Percentiles rank a stretch among this genome's conserved stretches.
phyloP scores from a whole-genome alignment of 208 protist species.

The Trichomonas tenax region DNA sequence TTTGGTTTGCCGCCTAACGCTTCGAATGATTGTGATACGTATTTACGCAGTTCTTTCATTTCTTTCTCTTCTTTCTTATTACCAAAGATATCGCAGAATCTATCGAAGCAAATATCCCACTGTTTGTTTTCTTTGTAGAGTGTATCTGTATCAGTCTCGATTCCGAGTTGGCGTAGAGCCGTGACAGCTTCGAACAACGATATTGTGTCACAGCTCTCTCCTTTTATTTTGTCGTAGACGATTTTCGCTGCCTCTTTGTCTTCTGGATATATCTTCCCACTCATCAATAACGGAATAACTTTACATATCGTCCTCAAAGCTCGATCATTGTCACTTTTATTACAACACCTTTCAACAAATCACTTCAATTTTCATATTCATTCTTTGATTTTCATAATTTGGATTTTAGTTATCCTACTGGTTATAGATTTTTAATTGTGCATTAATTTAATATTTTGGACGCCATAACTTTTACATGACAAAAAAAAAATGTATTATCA shows the following conservation, averaged over 20 bases:
- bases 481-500: too few species aligned
- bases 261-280: neutral
- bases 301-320: neutral
- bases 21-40: slow-evolving; percentile 15
- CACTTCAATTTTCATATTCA: too few species aligned
- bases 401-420: too few species aligned
- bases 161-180: neutral
- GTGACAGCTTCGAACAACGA: neutral
- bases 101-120: neutral
- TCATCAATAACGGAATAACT: neutral
- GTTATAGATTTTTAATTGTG: too few species aligned
- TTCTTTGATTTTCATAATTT: too few species aligned
- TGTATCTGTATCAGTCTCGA: neutral
- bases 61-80: slow-evolving; percentile 20
- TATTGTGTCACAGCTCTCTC: neutral
- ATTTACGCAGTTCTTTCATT: neutral
- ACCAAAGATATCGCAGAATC: neutral
- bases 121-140: neutral
- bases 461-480: too few species aligned
- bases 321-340: too few species aligned
- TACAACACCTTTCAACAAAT: too few species aligned
- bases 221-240: neutral
- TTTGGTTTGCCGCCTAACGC: neutral
- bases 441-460: too few species aligned
- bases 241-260: slow-evolving; percentile 1